Base-by-base conservation (phyloP, 148 eudicot genomes). In the Pharnaceum exiguum region DNA sequence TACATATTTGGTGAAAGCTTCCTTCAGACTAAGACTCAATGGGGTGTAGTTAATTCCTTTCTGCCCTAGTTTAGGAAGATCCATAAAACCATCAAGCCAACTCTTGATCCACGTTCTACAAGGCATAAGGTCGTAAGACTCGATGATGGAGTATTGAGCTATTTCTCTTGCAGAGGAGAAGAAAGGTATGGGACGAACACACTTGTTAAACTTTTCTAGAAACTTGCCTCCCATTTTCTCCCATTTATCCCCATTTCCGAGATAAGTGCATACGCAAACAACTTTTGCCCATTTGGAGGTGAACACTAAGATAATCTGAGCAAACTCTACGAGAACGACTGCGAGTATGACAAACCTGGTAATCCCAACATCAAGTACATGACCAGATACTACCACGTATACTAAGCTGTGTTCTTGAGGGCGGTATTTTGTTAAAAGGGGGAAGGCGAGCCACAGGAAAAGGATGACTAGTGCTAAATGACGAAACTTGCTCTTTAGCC, bases 221-320 rank as follows among this genome's bases (percentile, higher is more conserved):
- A 7, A 25, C 16, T 32, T 16, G 19, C 22, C 31, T 17, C n/a
- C n/a, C n/a, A n/a, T n/a, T n/a, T n/a, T n/a, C 3, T 30, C 1
- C 4, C 18, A 5, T 5, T 12, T 7, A 23, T 31, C 31, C 11
- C 8, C 11, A 12, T 51, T 51, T 52, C 7, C 15, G 18, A 52
- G 37, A 11, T 29, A 30, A 0, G 57, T 15, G 19, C 57, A 52
- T 18, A 39, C 19, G 57, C 32, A 52, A 10, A 17, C 32, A 9
- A 52, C 37, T 25, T 52, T 52, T 1, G 57, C 57, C 57, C 57
- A 52, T 52, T 52, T 52, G 2, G 57, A 52, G 9, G 39, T 30
- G 2, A 52, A 23, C 11, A 52, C 30, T 18, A 52, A 29, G 18
- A 23, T 25, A 3, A 52, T 30, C 32, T 52, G 57, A 16, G 13